Conservation (phyloP, 2,329 filamentous ascomycete genomes). For the Chaetomium olivaceum region DNA sequence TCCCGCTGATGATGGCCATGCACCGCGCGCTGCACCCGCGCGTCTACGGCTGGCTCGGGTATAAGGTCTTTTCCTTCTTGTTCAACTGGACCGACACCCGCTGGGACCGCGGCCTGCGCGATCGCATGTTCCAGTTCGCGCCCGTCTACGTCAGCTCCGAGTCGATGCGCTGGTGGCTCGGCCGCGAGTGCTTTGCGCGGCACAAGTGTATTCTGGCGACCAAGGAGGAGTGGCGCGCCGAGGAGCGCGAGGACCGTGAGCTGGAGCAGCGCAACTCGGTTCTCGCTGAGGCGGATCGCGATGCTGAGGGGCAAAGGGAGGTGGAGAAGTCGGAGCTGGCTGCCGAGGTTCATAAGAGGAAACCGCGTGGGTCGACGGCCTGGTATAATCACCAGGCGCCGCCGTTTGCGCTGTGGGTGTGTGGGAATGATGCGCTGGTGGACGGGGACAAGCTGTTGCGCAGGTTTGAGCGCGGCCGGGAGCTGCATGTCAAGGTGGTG, state of each 20-base stretch:
- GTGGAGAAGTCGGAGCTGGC: slow-evolving; percentile 28
- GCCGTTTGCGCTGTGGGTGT: slow-evolving; percentile 86
- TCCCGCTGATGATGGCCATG: slow-evolving; percentile 89
- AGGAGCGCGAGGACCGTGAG: slow-evolving; percentile 62
- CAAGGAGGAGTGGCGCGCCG: slow-evolving; percentile 63
- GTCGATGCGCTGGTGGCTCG: slow-evolving; percentile 95
- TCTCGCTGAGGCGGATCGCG: slow-evolving; percentile 41
- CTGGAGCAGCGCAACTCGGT: slow-evolving; percentile 28
- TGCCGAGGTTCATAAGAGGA: slow-evolving; percentile 41
- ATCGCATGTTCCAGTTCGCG: slow-evolving; percentile 88
- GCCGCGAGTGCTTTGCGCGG: slow-evolving; percentile 73
- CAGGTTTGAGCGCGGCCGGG: slow-evolving; percentile 72
- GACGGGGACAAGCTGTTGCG: slow-evolving; percentile 74
- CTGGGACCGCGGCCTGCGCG: slow-evolving; percentile 78
- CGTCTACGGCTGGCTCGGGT: slow-evolving; percentile 80
- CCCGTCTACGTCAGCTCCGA: slow-evolving; percentile 89
- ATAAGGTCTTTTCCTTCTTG: slow-evolving; percentile 84
- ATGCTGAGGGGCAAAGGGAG: slow-evolving; percentile 28
- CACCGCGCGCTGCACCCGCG: slow-evolving; percentile 64
- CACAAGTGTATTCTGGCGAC: slow-evolving; percentile 88
- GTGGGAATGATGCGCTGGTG: slow-evolving; percentile 79
- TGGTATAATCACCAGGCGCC: slow-evolving; percentile 83
- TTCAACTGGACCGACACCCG: slow-evolving; percentile 84
- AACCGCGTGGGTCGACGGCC: slow-evolving; percentile 56
- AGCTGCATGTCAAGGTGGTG: slow-evolving; percentile 78